A percentile compares a stretch with the other conserved stretches of the same genome.
Conservation (phyloP, 2,329 filamentous ascomycete species). For the Penicillium sp. region DNA sequence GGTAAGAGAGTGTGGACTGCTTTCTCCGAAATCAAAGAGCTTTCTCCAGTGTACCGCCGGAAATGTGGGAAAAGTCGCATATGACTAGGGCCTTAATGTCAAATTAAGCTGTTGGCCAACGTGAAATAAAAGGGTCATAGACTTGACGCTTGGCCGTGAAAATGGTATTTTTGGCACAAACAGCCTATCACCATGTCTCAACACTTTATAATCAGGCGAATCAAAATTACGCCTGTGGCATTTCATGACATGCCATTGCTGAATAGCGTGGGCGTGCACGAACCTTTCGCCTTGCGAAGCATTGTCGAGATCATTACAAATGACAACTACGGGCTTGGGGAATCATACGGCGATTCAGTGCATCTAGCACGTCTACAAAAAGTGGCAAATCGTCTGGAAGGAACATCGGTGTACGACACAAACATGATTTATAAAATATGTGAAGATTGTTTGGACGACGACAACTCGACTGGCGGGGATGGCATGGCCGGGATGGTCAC, state of each 20-base stretch:
- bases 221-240: conserved; percentile 50
- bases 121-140: background rate
- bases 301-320: conserved; percentile 47
- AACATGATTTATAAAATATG: conserved; percentile 33
- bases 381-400: conserved; percentile 23
- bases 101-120: background rate
- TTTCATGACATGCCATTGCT: conserved; percentile 53
- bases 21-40: background rate
- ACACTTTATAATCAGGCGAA: conserved; percentile 35
- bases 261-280: conserved; percentile 51
- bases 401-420: conserved; percentile 11
- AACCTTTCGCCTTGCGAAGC: conserved; percentile 49
- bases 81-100: background rate
- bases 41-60: background rate
- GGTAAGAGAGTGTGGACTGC: background rate
- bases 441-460: conserved; percentile 20
- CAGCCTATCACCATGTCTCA: conserved; percentile 1
- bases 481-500: conserved; percentile 47
- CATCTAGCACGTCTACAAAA: conserved; percentile 41
- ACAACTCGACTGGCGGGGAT: conserved; percentile 30
- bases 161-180: no score
- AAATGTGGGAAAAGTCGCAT: background rate
- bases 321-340: conserved; percentile 43
- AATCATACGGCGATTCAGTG: conserved; percentile 48
- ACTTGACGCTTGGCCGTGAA: background rate